Conservation (phyloP, 352 stramenopile genomes). For the Globisporangium camurandrum region DNA sequence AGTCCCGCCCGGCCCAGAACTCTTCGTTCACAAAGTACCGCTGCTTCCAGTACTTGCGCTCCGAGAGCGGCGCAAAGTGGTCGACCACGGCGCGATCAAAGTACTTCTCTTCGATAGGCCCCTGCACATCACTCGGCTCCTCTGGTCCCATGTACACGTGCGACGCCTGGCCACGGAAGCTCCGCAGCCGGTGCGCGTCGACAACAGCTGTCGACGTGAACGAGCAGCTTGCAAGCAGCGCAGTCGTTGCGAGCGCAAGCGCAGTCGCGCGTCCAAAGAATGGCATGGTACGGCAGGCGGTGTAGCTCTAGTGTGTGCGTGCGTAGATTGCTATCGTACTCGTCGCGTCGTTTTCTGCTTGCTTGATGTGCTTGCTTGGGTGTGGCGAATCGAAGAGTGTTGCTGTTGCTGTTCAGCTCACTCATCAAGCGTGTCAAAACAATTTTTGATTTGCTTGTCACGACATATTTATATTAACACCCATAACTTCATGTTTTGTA, state of each 20-base stretch:
- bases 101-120: conserved; percentile 45
- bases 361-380: too few species aligned
- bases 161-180: conserved; percentile 65
- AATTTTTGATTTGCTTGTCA: too few species aligned
- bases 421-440: too few species aligned
- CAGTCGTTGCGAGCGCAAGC: background rate
- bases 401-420: too few species aligned
- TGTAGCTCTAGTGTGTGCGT: too few species aligned
- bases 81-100: conserved; percentile 57
- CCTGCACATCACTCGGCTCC: conserved; percentile 16
- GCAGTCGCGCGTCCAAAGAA: background rate
- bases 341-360: too few species aligned
- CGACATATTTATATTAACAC: too few species aligned
- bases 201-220: too few species aligned
- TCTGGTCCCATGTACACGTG: conserved; percentile 46
- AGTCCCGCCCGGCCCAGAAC: conserved; percentile 67
- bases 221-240: conserved; percentile 1
- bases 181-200: conserved; percentile 23
- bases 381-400: too few species aligned
- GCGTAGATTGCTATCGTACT: too few species aligned
- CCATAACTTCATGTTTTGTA: too few species aligned
- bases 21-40: conserved; percentile 89
- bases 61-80: conserved; percentile 57
- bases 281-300: background rate
- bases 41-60: conserved; percentile 71